These are phyloP conservation scores for Apiospora phragmitis DNA, from an alignment of 2,329 filamentous ascomycete genomes.

Conservation along the genomic window DNA sequence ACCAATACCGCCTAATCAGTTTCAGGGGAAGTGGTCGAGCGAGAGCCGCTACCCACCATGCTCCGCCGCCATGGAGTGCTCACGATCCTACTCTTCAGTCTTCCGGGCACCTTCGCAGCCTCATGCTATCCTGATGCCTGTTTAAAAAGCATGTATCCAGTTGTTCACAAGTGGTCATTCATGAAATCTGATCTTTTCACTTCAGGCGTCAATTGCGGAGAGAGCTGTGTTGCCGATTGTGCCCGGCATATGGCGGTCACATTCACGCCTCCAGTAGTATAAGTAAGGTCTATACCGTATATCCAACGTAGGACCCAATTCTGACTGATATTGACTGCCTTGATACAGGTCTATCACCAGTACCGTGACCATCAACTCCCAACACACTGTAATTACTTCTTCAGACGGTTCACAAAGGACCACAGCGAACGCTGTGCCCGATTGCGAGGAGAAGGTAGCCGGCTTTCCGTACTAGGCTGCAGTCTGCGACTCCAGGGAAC, in stretches of 20 bases:
- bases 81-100: neutral
- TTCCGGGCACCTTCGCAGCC: neutral
- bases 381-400: neutral
- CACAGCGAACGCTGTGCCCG: neutral
- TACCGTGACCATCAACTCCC: neutral
- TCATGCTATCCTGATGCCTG: neutral
- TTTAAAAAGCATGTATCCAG: neutral
- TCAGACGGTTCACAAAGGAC: neutral
- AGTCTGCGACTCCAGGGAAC: neutral
- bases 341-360: neutral
- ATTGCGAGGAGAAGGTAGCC: neutral
- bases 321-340: neutral
- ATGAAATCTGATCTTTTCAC: neutral
- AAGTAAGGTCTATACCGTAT: neutral
- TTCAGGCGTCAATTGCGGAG: neutral
- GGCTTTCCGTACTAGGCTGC: neutral
- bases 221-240: neutral
- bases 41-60: neutral
- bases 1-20: neutral
- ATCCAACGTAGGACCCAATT: neutral
- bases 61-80: neutral
- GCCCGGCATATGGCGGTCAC: neutral
- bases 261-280: neutral
- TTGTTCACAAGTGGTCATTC: no score
- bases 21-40: neutral